phyloP scores from a whole-genome alignment of 1,284 basidiomycete species.

The Flammula alnicola region DNA sequence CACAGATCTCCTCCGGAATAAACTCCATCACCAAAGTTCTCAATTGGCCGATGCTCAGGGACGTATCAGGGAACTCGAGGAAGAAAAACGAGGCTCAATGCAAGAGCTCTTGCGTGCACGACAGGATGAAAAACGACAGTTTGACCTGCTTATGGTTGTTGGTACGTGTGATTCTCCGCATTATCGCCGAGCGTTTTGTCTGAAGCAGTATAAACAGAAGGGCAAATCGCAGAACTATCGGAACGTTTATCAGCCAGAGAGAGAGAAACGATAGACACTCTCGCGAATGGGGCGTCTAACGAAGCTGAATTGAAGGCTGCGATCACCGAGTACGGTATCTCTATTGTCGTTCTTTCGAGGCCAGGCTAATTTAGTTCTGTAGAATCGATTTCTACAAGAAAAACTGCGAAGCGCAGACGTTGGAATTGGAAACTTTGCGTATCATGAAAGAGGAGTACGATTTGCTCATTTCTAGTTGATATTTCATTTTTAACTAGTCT shows the following conservation, averaged over 20 bases:
- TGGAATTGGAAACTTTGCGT: conserved; percentile 20
- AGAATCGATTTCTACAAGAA: conserved; percentile 16
- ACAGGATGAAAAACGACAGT: conserved; percentile 17
- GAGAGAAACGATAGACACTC: conserved; percentile 31
- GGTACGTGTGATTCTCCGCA: conserved; percentile 29
- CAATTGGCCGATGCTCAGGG: conserved; percentile 47
- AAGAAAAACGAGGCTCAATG: conserved; percentile 35
- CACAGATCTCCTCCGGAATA: conserved; percentile 55
- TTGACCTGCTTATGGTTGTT: conserved; percentile 27
- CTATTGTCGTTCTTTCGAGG: background rate
- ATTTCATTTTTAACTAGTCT: background rate
- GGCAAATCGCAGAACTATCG: conserved; percentile 32
- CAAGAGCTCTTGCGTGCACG: conserved; percentile 28
- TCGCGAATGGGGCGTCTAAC: conserved; percentile 26
- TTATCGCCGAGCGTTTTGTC: background rate
- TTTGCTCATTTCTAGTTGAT: background rate
- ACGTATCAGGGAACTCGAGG: conserved; percentile 46
- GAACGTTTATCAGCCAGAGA: conserved; percentile 35
- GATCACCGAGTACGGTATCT: conserved; percentile 10
- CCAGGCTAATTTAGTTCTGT: background rate
- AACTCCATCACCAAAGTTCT: conserved; percentile 47
- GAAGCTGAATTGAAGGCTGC: conserved; percentile 19
- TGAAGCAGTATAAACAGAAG: conserved; percentile 24
- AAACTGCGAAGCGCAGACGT: conserved; percentile 3
- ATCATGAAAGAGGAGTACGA: conserved; percentile 22